Conservation (phyloP, 768 basidiomycete genomes). For the Trichaptum fuscoviolaceum region DNA sequence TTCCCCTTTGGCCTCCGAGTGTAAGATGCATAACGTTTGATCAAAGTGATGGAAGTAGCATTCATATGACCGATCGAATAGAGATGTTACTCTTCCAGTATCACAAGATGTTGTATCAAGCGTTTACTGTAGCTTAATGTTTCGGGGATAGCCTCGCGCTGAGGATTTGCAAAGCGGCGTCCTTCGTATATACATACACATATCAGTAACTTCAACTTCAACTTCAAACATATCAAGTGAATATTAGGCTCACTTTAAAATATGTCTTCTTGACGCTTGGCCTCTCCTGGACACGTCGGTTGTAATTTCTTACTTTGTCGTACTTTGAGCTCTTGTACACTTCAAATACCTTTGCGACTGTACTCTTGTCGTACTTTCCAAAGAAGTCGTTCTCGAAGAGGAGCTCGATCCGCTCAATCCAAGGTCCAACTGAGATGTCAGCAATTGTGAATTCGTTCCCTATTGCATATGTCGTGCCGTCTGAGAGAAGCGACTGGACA, state of each 20-base stretch:
- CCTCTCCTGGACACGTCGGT: constrained; percentile 40
- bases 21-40: too few species aligned
- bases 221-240: background rate
- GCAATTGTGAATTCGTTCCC: constrained; percentile 51
- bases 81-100: too few species aligned
- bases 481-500: constrained; percentile 45
- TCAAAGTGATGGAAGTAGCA: too few species aligned
- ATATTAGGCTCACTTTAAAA: constrained; percentile 31
- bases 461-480: constrained; percentile 31
- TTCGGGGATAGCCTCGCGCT: too few species aligned
- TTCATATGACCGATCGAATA: too few species aligned
- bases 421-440: constrained; percentile 56
- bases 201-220: too few species aligned
- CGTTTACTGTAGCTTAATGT: too few species aligned
- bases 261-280: constrained; percentile 53
- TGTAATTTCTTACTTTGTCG: constrained; percentile 45
- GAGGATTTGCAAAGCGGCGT: too few species aligned
- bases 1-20: too few species aligned
- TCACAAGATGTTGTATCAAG: too few species aligned
- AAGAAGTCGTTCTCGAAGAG: constrained; percentile 36
- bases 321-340: constrained; percentile 42
- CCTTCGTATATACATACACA: too few species aligned
- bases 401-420: constrained; percentile 47
- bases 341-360: constrained; percentile 40
- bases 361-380: constrained; percentile 43